phyloP scores from a whole-genome alignment of 176 grass and related monocot genomes.

The Tillandsia fasciculata region DNA sequence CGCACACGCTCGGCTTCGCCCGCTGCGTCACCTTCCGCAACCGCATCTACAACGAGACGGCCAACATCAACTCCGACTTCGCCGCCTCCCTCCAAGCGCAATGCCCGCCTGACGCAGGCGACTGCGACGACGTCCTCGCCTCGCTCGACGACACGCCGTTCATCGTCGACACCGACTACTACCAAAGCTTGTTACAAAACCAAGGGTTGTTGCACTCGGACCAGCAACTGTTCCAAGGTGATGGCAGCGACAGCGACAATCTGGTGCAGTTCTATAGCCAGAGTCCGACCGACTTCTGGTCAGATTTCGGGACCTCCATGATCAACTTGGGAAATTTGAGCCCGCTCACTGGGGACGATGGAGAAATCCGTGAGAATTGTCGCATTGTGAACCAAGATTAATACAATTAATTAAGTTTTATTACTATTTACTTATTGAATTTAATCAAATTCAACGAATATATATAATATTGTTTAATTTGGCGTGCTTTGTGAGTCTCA shows the following conservation, averaged over 20 bases:
- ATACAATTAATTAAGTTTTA: neutral
- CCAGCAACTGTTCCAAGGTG: slow-evolving; percentile 66
- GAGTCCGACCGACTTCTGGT: slow-evolving; percentile 39
- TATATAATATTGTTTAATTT: too few relatives aligned
- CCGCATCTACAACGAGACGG: slow-evolving; percentile 72
- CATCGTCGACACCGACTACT: slow-evolving; percentile 57
- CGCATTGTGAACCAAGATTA: slow-evolving; percentile 39
- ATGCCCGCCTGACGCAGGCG: slow-evolving; percentile 28
- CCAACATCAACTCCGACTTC: slow-evolving; percentile 36
- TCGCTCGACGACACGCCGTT: slow-evolving; percentile 42
- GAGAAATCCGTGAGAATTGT: slow-evolving; percentile 62
- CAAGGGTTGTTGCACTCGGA: slow-evolving; percentile 65
- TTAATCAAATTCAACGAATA: too few relatives aligned
- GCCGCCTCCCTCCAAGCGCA: slow-evolving; percentile 23
- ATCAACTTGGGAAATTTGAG: slow-evolving; percentile 49
- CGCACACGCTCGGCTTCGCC: slow-evolving; percentile 66
- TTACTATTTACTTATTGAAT: too few relatives aligned
- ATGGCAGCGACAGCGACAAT: slow-evolving; percentile 29
- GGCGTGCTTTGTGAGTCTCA: too few relatives aligned
- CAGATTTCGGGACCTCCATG: slow-evolving; percentile 68
- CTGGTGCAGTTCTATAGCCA: slow-evolving; percentile 53
- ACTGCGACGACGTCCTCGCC: slow-evolving; percentile 42
- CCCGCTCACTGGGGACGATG: slow-evolving; percentile 44
- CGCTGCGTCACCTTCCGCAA: slow-evolving; percentile 48
- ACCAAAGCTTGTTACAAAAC: slow-evolving; percentile 26